Base-by-base conservation (phyloP, 371 early-diverging fungal genomes). In the Mortierella sp. region DNA sequence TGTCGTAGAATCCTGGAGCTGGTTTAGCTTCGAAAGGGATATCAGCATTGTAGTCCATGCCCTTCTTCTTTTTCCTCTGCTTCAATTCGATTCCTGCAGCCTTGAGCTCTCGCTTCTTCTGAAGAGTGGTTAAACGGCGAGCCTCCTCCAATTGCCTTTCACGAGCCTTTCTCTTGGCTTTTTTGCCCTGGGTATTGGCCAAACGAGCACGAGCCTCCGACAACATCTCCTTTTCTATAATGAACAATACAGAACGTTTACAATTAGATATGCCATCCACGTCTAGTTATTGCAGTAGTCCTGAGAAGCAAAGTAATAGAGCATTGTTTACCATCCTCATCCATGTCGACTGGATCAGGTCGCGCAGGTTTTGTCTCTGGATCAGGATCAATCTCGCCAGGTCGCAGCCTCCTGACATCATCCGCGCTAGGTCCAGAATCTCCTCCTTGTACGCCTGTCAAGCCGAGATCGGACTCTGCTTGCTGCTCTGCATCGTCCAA, bases 341-440 rank as follows among this genome's bases (percentile, higher is more conserved):
- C 98, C 99, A 98, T 97, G 83, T 99, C 99, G 1, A 99, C 95
- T 9, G 99, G 97, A 86, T 99, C 99, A 4, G 99, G 99, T 19
- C 98, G 89, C 1, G 99, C 99, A 15, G 99, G 96, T 72, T 97
- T 97, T 1, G 95, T 91, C 84, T 98, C 99, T 19, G 98, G 99
- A 70, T 96, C 96, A 8, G 98, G 98, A 83, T 98, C 98, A 45
- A 98, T 96, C 86, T 98, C 98, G 43, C 99, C 99, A 3, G 98
- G 98, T 43, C 98, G 87, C 32, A 98, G 84, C 28, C 92, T 89
- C 48, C 98, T 89, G 1, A 92, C 92, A 72, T 91, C 92, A 58
- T 90, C 95, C 11, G 94, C 94, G 55, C 88, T 92, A 3, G 95
- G 94, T 16, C 94, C 96, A 19, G 87, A 88, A 72, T 95, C 94